phyloP scores from a whole-genome alignment of 345 rosid species.

The Eucalyptus microcorys region DNA sequence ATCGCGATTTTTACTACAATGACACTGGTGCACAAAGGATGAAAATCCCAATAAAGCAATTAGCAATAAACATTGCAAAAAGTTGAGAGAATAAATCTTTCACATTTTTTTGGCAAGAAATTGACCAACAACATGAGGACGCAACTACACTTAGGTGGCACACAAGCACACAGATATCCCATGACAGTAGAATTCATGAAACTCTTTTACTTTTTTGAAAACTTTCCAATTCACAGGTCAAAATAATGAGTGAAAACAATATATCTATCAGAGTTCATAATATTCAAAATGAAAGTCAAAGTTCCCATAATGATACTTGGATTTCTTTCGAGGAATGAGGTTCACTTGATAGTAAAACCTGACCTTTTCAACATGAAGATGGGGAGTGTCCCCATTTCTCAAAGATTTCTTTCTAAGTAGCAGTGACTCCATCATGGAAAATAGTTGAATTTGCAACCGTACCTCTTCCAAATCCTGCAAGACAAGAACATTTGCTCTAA shows the following conservation, averaged over 20 bases:
- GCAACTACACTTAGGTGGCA: neutral
- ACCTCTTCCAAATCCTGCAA: slow-evolving; percentile 60
- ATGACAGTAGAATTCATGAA: neutral
- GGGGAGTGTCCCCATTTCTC: slow-evolving; percentile 49
- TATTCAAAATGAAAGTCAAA: neutral
- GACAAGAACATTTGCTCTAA: neutral
- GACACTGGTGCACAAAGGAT: neutral
- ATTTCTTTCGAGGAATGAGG: neutral
- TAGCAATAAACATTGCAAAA: neutral
- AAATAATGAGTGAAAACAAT: neutral
- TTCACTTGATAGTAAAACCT: neutral
- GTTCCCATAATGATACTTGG: neutral
- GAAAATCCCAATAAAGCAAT: neutral
- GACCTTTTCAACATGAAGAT: slow-evolving; percentile 62
- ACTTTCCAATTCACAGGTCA: neutral
- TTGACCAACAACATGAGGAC: neutral
- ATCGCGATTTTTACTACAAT: neutral
- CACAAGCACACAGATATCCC: neutral
- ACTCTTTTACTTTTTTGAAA: neutral
- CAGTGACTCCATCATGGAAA: slow-evolving; percentile 50
- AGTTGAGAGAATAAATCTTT: neutral
- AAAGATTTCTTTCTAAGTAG: slow-evolving; percentile 61
- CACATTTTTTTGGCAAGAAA: neutral
- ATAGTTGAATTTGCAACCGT: slow-evolving; percentile 42
- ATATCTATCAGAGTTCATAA: neutral